phyloP scores from a whole-genome alignment of 768 basidiomycete species.

The Chalciporus piperatus region DNA sequence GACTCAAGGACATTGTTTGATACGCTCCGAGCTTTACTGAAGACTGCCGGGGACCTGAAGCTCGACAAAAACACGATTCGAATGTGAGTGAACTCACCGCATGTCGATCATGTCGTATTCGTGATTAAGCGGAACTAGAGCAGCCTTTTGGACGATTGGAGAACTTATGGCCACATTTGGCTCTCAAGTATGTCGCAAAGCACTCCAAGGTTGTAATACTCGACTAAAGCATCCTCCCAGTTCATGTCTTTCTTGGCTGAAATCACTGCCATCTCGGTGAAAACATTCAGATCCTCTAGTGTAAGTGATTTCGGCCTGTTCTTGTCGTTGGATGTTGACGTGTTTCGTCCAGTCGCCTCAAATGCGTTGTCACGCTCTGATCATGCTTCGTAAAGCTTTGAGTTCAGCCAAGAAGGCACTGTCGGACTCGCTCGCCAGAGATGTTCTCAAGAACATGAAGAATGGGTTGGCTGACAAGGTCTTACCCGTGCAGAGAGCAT shows the following conservation, averaged over 20 bases:
- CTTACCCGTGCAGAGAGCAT: slow-evolving; percentile 79
- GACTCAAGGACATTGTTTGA: slow-evolving; percentile 88
- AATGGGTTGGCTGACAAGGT: slow-evolving; percentile 77
- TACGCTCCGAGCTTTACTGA: slow-evolving; percentile 74
- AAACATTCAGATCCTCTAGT: slow-evolving; percentile 67
- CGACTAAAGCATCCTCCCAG: slow-evolving; percentile 37
- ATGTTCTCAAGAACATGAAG: slow-evolving; percentile 82
- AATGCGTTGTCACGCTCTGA: slow-evolving; percentile 77
- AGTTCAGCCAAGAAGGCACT: slow-evolving; percentile 78
- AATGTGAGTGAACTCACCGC: slow-evolving; percentile 47
- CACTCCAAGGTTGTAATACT: neutral
- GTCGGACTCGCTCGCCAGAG: slow-evolving; percentile 72
- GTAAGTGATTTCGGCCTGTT: slow-evolving; percentile 40
- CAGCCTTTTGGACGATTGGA: slow-evolving; percentile 82
- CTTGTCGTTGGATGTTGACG: slow-evolving; percentile 5
- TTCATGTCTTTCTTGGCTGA: slow-evolving; percentile 96
- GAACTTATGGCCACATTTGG: slow-evolving; percentile 87
- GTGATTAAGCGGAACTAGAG: slow-evolving; percentile 42
- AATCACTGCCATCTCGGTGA: slow-evolving; percentile 62
- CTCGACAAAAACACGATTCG: slow-evolving; percentile 62
- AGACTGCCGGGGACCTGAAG: slow-evolving; percentile 72
- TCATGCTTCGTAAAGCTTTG: slow-evolving; percentile 78
- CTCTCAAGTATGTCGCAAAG: slow-evolving; percentile 59
- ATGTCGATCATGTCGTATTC: neutral
- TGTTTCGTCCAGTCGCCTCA: slow-evolving; percentile 58